Conservation (phyloP, 768 basidiomycete species). For the Boletus coccyginus region DNA sequence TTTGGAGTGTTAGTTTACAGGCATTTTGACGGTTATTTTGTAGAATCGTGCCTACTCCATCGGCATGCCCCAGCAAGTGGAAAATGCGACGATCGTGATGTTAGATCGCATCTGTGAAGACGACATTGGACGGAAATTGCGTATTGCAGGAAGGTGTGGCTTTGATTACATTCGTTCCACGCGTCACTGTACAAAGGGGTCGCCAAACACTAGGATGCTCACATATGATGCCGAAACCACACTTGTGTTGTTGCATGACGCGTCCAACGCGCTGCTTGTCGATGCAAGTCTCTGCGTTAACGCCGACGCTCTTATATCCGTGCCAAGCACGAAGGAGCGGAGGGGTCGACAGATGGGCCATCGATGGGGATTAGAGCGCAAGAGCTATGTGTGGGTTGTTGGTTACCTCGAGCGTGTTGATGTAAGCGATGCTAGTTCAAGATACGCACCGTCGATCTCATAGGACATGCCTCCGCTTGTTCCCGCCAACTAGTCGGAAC, state of each 20-base stretch:
- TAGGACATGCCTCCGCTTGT: slow-evolving; percentile 10
- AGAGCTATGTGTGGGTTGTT: slow-evolving; percentile 50
- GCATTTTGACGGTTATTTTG: neutral
- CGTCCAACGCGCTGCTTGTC: slow-evolving; percentile 50
- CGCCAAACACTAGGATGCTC: slow-evolving; percentile 44
- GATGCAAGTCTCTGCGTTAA: slow-evolving; percentile 55
- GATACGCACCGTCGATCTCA: slow-evolving; percentile 15
- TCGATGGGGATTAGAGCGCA: slow-evolving; percentile 53
- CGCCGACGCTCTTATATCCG: slow-evolving; percentile 19
- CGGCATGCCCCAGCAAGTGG: slow-evolving; percentile 49
- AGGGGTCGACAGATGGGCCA: slow-evolving; percentile 13
- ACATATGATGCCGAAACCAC: slow-evolving; percentile 51
- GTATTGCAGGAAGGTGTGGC: slow-evolving; percentile 58
- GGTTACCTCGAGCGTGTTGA: slow-evolving; percentile 54
- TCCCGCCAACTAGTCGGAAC: slow-evolving; percentile 30
- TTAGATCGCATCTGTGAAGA: slow-evolving; percentile 39
- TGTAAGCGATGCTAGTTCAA: slow-evolving; percentile 33
- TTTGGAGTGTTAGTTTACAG: neutral
- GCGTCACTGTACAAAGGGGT: slow-evolving; percentile 11
- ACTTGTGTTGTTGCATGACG: slow-evolving; percentile 48
- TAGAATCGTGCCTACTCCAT: neutral
- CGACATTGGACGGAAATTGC: slow-evolving; percentile 49
- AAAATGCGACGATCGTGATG: slow-evolving; percentile 44
- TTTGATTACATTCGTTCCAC: slow-evolving; percentile 12
- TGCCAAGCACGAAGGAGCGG: neutral